Evolutionary conservation across 225 moss, liverwort and hornwort genomes (phyloP).

Genomic region (Sphagnum tenellum): DNA sequence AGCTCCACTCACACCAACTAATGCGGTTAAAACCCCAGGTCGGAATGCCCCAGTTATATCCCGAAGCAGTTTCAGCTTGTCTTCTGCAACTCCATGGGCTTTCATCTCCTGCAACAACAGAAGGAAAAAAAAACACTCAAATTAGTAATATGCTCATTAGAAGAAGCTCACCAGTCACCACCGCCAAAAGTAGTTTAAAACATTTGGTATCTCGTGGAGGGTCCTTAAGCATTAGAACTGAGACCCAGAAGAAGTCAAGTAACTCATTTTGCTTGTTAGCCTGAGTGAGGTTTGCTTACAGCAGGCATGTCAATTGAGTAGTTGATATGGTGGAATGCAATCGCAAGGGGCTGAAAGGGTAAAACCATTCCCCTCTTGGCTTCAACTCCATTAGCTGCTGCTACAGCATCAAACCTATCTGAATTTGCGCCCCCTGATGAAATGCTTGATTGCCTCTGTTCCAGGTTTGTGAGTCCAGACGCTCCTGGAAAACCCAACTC

Average conservation of each 20-base stretch:
- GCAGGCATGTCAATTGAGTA: slow-evolving; percentile 68
- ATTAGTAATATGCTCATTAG: no score
- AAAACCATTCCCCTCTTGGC: slow-evolving; percentile 61
- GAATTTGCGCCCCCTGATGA: background rate
- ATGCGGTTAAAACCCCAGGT: slow-evolving; percentile 43
- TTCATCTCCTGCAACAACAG: slow-evolving; percentile 43
- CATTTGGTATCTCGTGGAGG: no score
- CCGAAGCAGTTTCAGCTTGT: slow-evolving; percentile 39
- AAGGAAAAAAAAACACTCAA: no score
- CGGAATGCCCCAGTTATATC: slow-evolving; percentile 45
- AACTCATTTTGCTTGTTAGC: no score
- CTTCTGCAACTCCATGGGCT: slow-evolving; percentile 59
- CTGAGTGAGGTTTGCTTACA: background rate
- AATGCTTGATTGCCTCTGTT: slow-evolving; percentile 1
- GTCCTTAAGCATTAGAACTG: no score
- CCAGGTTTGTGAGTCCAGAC: background rate
- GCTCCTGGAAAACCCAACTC: no score
- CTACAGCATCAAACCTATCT: background rate
- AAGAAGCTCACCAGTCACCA: no score
- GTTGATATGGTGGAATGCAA: slow-evolving; percentile 60
- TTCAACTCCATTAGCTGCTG: background rate
- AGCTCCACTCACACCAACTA: slow-evolving; percentile 86
- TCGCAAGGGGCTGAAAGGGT: slow-evolving; percentile 66
- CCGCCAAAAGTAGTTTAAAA: no score
- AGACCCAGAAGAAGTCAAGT: no score